Evolutionary conservation across 2,329 filamentous ascomycete genomes (phyloP).

Genomic region (Xylariaceae sp.): DNA sequence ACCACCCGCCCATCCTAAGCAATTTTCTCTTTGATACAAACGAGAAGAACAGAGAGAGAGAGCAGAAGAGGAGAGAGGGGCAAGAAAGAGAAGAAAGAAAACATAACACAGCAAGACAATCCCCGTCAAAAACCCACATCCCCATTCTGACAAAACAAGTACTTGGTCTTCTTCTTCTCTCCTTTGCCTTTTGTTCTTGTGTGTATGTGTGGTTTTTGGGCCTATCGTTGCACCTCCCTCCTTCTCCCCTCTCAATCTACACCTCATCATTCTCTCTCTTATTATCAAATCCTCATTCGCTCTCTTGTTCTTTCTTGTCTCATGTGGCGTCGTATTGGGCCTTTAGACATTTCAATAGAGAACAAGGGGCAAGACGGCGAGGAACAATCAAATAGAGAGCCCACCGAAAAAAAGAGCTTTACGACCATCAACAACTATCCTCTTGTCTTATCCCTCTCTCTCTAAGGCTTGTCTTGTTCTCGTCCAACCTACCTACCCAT

Average conservation of each 20-base stretch:
- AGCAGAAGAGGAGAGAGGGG: background rate
- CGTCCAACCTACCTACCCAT: constrained; percentile 1
- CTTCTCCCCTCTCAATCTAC: constrained; percentile 3
- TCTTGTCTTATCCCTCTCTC: constrained; percentile 13
- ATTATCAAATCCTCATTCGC: constrained; percentile 5
- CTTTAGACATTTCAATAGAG: constrained; percentile 2
- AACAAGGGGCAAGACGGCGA: constrained; percentile 13
- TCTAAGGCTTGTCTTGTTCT: constrained; percentile 15
- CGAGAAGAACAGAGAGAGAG: constrained; percentile 16
- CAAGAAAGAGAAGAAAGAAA: too few relatives aligned
- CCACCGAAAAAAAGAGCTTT: constrained; percentile 6
- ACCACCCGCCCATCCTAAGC: background rate
- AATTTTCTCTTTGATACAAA: constrained; percentile 15
- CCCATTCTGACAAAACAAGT: constrained; percentile 15
- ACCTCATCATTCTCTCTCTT: constrained; percentile 10
- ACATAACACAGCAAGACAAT: constrained; percentile 13
- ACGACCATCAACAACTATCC: constrained; percentile 12
- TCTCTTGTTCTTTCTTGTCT: constrained; percentile 16
- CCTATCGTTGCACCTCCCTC: constrained; percentile 2
- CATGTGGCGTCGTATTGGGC: constrained; percentile 11
- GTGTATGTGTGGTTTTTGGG: background rate
- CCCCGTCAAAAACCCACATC: background rate
- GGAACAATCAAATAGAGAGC: constrained; percentile 16
- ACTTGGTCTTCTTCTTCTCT: constrained; percentile 14
- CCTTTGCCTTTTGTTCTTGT: constrained; percentile 2